These are phyloP conservation scores for Arthrobotrys musiformis DNA, from an alignment of 2,329 filamentous ascomycete species.

Conservation along the genomic window DNA sequence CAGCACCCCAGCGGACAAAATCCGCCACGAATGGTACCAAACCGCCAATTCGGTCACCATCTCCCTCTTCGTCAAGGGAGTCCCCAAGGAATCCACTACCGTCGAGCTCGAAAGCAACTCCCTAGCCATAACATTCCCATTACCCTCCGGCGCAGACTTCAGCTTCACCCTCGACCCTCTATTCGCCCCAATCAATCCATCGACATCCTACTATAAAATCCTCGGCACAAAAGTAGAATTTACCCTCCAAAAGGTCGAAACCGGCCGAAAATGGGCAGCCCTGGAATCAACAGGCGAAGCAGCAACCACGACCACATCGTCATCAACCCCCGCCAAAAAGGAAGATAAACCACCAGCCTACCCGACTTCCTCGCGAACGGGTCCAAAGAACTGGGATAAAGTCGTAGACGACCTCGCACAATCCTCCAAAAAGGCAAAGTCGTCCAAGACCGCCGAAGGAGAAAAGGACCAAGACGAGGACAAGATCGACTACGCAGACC, in stretches of 20 bases:
- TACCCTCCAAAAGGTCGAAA: constrained; percentile 73
- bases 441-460: constrained; percentile 55
- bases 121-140: constrained; percentile 66
- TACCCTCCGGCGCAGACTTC: constrained; percentile 69
- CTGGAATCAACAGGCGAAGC: constrained; percentile 67
- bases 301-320: constrained; percentile 51
- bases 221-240: constrained; percentile 84
- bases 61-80: constrained; percentile 73
- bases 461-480: constrained; percentile 64
- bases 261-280: constrained; percentile 74
- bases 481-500: constrained; percentile 62
- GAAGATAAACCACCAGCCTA: constrained; percentile 71
- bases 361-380: constrained; percentile 84
- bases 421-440: constrained; percentile 62
- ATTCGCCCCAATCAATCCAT: constrained; percentile 72
- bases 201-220: constrained; percentile 72
- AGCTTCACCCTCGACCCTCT: constrained; percentile 72
- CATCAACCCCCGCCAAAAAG: constrained; percentile 56
- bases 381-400: constrained; percentile 93
- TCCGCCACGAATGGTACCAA: constrained; percentile 77
- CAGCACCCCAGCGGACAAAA: constrained; percentile 68
- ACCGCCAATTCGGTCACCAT: constrained; percentile 70
- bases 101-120: constrained; percentile 63
- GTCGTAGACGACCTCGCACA: constrained; percentile 69
- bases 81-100: constrained; percentile 69